phyloP scores from a whole-genome alignment of 192 early-diverging fungal genomes.

The Podila horticola region DNA sequence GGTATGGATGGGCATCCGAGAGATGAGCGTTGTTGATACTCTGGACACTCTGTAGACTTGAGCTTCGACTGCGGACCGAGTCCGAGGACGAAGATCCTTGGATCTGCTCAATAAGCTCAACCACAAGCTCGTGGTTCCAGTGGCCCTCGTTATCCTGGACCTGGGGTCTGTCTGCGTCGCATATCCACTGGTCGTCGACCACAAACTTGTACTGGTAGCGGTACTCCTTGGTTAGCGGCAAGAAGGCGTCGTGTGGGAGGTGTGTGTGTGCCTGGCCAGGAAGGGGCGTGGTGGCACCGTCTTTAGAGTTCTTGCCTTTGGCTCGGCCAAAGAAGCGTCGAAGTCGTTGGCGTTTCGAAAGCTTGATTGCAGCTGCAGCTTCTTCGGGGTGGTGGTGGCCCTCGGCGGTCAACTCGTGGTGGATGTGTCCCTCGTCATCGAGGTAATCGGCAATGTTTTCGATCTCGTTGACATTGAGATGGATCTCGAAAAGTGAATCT shows the following conservation, averaged over 20 bases:
- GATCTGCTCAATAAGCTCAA: conserved; percentile 46
- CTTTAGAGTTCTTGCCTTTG: conserved; percentile 7
- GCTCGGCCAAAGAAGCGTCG: conserved; percentile 38
- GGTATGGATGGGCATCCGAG: neutral
- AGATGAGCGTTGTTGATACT: neutral
- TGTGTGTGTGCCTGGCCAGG: neutral
- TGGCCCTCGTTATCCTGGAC: conserved; percentile 65
- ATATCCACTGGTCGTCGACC: conserved; percentile 48
- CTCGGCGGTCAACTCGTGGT: conserved; percentile 20
- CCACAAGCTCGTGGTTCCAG: conserved; percentile 65
- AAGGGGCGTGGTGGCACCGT: neutral
- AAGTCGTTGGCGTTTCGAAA: conserved; percentile 25
- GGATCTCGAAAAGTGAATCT: conserved; percentile 20
- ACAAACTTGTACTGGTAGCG: conserved; percentile 54
- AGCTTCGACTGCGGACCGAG: conserved; percentile 35
- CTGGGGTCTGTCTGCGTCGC: conserved; percentile 14
- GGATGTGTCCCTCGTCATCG: conserved; percentile 39
- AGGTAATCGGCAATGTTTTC: conserved; percentile 39
- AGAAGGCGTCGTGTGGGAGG: conserved; percentile 2
- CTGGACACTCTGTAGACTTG: conserved; percentile 30
- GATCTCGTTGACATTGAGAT: conserved; percentile 39
- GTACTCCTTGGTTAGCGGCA: conserved; percentile 37
- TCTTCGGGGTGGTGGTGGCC: conserved; percentile 22
- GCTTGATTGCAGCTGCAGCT: neutral
- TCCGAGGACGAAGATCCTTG: neutral